Percentiles rank a stretch among this genome's conserved stretches.
Evolutionary conservation across 148 eudicot genomes (phyloP).

Genomic region (Chenopodium suecicum): DNA sequence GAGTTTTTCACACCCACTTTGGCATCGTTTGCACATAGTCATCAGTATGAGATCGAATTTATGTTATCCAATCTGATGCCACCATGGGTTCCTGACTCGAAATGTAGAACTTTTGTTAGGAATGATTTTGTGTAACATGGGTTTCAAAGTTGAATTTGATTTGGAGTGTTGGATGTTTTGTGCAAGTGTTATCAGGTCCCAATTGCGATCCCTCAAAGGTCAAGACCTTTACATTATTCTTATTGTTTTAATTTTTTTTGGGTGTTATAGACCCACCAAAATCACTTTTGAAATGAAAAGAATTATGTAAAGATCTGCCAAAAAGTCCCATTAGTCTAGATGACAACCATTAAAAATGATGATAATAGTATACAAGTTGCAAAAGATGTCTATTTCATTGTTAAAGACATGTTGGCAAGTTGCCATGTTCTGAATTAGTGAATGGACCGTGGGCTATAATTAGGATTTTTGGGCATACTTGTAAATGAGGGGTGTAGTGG

Average conservation of each 20-base stretch:
- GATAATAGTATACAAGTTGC: background rate
- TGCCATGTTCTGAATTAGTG: background rate
- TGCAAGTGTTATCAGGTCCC: background rate
- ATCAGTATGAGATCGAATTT: background rate
- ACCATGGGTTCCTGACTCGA: conserved; percentile 19
- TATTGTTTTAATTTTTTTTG: background rate
- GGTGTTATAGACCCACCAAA: too few species aligned
- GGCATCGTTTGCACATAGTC: conserved; percentile 30
- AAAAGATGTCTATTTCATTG: background rate
- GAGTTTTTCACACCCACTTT: background rate
- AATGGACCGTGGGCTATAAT: background rate
- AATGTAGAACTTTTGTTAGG: conserved; percentile 1
- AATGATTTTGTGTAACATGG: conserved; percentile 11
- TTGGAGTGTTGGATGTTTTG: conserved; percentile 4
- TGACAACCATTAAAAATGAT: background rate
- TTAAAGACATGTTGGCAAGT: background rate
- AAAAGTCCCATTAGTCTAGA: too few species aligned
- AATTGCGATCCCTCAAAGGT: background rate
- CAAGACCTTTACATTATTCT: background rate
- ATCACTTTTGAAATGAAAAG: too few species aligned
- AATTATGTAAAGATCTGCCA: too few species aligned
- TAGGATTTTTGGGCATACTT: background rate
- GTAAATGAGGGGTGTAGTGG: background rate
- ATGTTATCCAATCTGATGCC: conserved; percentile 9
- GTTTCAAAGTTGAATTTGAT: conserved; percentile 16